Conservation (phyloP, 192 early-diverging fungal species). For the Gonapodya sp. region DNA sequence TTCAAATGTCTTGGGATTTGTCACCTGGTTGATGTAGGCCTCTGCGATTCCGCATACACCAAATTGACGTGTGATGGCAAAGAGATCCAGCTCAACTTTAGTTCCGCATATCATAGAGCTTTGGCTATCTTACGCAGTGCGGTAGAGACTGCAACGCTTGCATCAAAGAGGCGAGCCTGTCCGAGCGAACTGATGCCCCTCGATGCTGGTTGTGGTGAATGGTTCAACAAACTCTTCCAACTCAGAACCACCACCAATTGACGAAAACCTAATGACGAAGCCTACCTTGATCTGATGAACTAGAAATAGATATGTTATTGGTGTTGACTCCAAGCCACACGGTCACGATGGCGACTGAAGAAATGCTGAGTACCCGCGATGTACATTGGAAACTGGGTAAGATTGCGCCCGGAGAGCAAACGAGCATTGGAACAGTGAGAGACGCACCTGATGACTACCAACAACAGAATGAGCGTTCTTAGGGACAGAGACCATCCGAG, state of each 20-base stretch:
- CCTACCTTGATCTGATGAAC: neutral
- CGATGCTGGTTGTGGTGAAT: neutral
- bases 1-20: neutral
- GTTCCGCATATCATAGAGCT: too few species aligned
- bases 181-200: neutral
- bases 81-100: neutral
- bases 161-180: neutral
- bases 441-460: neutral
- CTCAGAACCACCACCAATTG: neutral
- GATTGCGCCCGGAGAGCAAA: neutral
- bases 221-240: neutral
- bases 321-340: neutral
- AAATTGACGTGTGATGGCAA: neutral
- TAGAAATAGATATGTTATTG: neutral
- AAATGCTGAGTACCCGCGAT: too few species aligned
- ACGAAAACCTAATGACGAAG: neutral
- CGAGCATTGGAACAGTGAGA: neutral
- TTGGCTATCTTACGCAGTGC: neutral
- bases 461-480: neutral
- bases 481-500: neutral
- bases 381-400: too few species aligned
- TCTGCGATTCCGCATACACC: neutral
- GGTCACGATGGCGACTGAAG: neutral
- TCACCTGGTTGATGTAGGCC: neutral
- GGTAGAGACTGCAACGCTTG: neutral